Evolutionary conservation across 106 monocot species (phyloP).

Genomic region (Cymbidium sinense): DNA sequence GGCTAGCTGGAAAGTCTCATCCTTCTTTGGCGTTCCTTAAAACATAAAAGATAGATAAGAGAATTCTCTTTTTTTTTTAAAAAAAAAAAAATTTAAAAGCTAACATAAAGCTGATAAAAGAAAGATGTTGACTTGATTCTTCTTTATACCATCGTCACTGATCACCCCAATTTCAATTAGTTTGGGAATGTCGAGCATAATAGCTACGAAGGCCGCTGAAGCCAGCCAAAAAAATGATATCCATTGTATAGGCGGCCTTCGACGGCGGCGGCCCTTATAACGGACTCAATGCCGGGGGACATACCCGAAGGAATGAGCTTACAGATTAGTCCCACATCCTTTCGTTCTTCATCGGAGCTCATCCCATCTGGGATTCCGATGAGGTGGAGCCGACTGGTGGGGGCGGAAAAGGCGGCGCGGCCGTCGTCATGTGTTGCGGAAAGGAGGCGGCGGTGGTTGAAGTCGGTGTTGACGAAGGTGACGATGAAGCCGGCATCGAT

Average conservation of each 20-base stretch:
- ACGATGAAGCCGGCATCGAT: constrained; percentile 31
- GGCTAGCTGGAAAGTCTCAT: too few relatives aligned
- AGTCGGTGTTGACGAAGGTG: constrained; percentile 45
- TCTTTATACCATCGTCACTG: too few relatives aligned
- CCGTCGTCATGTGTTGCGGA: background rate
- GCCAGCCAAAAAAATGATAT: constrained; percentile 25
- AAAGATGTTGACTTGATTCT: too few relatives aligned
- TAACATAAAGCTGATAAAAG: too few relatives aligned
- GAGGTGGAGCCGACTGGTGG: too few relatives aligned
- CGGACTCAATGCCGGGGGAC: constrained; percentile 15
- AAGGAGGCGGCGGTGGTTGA: constrained; percentile 23
- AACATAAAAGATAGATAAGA: constrained; percentile 11
- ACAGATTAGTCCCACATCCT: too few relatives aligned
- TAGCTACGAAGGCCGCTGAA: constrained; percentile 1
- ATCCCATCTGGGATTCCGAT: too few relatives aligned
- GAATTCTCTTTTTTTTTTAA: background rate
- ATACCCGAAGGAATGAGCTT: too few relatives aligned
- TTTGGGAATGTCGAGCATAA: constrained; percentile 1
- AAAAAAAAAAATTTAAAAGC: too few relatives aligned
- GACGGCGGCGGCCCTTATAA: background rate
- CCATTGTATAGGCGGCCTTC: constrained; percentile 16
- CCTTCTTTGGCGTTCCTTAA: too few relatives aligned
- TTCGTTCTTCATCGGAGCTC: too few relatives aligned
- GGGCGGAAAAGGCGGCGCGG: constrained; percentile 4
- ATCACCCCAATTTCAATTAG: too few relatives aligned